phyloP scores from a whole-genome alignment of 2,329 filamentous ascomycete genomes.

The Botrytis tulipae region DNA sequence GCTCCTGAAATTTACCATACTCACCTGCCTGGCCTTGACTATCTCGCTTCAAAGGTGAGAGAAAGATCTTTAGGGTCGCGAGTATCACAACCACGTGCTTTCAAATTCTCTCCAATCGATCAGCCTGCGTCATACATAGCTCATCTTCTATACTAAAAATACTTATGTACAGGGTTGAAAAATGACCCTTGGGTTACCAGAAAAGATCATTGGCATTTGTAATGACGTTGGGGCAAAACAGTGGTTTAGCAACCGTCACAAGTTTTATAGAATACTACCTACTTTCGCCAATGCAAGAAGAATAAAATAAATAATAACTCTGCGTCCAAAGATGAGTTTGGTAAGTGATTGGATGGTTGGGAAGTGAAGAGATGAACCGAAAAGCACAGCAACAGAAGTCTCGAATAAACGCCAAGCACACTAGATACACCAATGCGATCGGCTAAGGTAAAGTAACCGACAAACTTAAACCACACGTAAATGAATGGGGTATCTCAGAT shows the following conservation, averaged over 20 bases:
- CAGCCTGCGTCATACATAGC: not conserved
- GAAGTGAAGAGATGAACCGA: too few relatives aligned
- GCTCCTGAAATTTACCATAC: not conserved
- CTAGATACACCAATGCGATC: not conserved
- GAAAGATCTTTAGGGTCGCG: rapidly evolving
- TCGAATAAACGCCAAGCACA: not conserved
- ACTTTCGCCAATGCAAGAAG: not conserved
- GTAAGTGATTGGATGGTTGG: rapidly evolving
- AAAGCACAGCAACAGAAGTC: not conserved
- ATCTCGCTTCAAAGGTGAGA: not conserved
- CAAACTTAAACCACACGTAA: too few relatives aligned
- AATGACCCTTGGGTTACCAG: rapidly evolving
- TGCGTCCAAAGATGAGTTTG: not conserved
- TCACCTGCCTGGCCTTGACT: not conserved
- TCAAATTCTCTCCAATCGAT: not conserved
- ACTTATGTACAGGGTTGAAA: rapidly evolving
- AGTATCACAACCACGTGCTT: not conserved
- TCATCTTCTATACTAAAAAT: too few relatives aligned
- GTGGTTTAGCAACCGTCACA: not conserved
- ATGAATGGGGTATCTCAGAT: not conserved
- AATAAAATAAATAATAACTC: rapidly evolving
- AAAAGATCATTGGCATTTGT: not conserved
- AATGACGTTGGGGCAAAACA: not conserved
- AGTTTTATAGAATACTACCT: not conserved
- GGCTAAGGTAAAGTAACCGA: not conserved